Evolutionary conservation across 164 flowering plant genomes (phyloP), one percentile per base, ranked within the genome.

Genomic region (Magnolia changhungtana): DNA sequence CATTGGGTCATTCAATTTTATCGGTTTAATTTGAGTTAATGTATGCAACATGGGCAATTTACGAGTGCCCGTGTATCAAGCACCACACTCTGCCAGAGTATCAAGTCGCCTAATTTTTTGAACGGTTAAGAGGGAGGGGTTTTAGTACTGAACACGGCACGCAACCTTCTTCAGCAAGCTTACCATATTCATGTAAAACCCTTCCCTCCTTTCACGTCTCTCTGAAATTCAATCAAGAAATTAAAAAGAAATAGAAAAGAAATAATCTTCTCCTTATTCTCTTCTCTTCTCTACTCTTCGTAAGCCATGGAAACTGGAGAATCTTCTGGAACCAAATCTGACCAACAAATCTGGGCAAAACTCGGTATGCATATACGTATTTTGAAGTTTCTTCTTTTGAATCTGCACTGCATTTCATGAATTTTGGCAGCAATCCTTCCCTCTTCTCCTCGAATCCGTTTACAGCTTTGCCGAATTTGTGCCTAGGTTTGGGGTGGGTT

Each of bases 301-400:
- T 13, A 8, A 49, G 10, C 3, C 29, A 70, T 70, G 72, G 58
- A n/a, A 45, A 1, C 72, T 8, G 72, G 72, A 70, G 59, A 70
- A 70, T 70, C 51, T 50, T 70, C 72, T 50, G 59, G 72, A 50
- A 2, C 55, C 11, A 70, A 50, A 8, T n/a, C 19, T 23, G 58
- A 70, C 59, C 10, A n/a, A 1, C 13, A 70, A 45, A 20, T 50
- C 58, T 70, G 72, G 72, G 72, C 72, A 7, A 70, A 50, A 50
- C 72, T 70, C 58, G 72, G 72, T 70, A 70, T n/a, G 49, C 21
- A 10, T 50, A 45, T n/a, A 16, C 1, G 3, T 8, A 1, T 18
- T 18, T 37, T 31, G 45, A 19, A 64, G 29, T 29, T 16, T 67
- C 70, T 67, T 67, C 49, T 67, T 14, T 3, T 67, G 6, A 67